These are phyloP conservation scores for Phytophthora megakarya DNA, from an alignment of 352 stramenopile species.

Conservation along the genomic window DNA sequence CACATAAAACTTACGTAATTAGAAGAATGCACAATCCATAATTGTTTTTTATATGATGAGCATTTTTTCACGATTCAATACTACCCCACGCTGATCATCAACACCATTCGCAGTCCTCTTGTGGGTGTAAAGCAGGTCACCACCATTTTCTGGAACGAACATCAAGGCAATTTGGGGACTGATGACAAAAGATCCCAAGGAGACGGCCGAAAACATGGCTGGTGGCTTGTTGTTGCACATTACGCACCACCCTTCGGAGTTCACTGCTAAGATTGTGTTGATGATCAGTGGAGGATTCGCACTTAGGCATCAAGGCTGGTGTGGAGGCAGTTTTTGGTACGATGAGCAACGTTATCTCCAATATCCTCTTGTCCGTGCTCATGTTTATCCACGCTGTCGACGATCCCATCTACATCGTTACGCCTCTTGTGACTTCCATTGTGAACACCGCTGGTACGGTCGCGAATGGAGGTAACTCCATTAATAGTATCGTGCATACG, in stretches of 20 bases:
- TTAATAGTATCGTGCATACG: neutral
- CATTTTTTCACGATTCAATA: too few species aligned
- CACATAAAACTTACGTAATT: neutral
- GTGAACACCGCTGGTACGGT: constrained; percentile 14
- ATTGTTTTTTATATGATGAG: too few species aligned
- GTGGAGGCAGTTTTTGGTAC: constrained; percentile 12
- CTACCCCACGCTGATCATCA: too few species aligned
- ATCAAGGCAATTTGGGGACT: constrained; percentile 20
- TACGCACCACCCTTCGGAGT: constrained; percentile 15
- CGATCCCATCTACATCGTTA: constrained; percentile 22
- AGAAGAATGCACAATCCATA: too few species aligned
- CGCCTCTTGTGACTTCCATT: constrained; percentile 17
- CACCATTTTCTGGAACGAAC: constrained; percentile 13
- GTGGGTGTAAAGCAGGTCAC: constrained; percentile 7
- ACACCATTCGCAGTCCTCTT: constrained; percentile 17
- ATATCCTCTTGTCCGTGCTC: constrained; percentile 11
- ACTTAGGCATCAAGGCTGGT: constrained; percentile 17
- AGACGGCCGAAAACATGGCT: constrained; percentile 14
- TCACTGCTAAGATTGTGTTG: constrained; percentile 16
- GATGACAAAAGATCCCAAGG: constrained; percentile 16
- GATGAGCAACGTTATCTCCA: constrained; percentile 19
- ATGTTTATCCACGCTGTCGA: constrained; percentile 22
- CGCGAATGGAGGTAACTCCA: constrained; percentile 2
- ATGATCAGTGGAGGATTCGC: constrained; percentile 14
- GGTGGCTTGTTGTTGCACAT: neutral